A percentile compares a stretch with the other conserved stretches of the same genome.
Evolutionary conservation across 345 rosid species (phyloP).

Genomic region (Aegle marmelos): DNA sequence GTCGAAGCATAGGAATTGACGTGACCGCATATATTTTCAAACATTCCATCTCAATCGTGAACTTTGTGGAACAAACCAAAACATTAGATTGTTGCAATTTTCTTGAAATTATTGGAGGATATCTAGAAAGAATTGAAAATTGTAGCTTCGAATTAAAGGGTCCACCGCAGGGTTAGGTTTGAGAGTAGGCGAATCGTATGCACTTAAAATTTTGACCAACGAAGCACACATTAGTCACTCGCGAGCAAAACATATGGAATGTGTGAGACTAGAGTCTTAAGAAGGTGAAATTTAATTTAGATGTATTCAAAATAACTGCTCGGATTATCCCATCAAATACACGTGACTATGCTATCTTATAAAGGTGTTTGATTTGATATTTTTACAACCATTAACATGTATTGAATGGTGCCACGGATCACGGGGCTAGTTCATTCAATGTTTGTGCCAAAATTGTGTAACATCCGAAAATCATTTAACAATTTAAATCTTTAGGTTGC

Average conservation of each 20-base stretch:
- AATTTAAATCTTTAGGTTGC: not conserved
- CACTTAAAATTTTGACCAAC: not conserved
- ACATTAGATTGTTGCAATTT: not conserved
- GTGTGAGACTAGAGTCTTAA: not conserved
- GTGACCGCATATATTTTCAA: not conserved
- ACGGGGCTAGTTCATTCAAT: not conserved
- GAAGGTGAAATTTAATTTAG: constrained; percentile 19
- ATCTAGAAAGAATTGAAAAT: no score
- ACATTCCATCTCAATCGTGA: not conserved
- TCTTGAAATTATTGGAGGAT: not conserved
- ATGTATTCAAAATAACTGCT: not conserved
- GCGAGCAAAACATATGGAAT: not conserved
- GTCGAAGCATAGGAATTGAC: no score
- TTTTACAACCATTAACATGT: not conserved
- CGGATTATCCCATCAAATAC: constrained; percentile 12
- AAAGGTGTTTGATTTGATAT: constrained; percentile 2
- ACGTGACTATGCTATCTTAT: not conserved
- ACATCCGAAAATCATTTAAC: not conserved
- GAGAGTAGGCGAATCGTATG: not conserved
- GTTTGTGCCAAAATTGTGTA: not conserved
- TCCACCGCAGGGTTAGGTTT: not conserved
- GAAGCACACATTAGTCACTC: not conserved
- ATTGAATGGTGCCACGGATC: not conserved
- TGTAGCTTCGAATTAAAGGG: not conserved
- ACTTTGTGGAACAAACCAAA: not conserved